A percentile compares a stretch with the other conserved stretches of the same genome.
Conservation (phyloP, 2,329 filamentous ascomycete genomes). For the Fusarium napiforme region DNA sequence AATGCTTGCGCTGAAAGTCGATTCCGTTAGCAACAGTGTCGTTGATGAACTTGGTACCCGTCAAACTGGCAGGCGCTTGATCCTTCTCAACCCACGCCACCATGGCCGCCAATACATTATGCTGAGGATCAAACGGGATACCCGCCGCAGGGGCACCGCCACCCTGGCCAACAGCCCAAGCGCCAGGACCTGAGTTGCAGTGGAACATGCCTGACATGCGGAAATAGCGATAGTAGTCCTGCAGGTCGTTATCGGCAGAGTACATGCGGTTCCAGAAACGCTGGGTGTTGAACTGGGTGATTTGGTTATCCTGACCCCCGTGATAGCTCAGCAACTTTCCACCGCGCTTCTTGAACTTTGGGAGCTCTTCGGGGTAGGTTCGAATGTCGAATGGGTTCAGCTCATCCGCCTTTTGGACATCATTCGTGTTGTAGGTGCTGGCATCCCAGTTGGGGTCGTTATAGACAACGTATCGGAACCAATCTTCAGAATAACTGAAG, state of each 20-base stretch:
- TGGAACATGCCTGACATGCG: slow-evolving; percentile 63
- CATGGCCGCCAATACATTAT: slow-evolving; percentile 60
- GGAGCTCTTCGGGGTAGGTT: background rate
- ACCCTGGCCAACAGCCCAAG: slow-evolving; percentile 47
- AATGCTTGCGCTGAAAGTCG: slow-evolving; percentile 23
- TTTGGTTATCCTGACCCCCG: slow-evolving; percentile 28
- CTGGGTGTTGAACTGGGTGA: slow-evolving; percentile 34
- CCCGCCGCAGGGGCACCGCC: slow-evolving; percentile 32
- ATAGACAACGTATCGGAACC: slow-evolving; percentile 24
- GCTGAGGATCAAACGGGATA: slow-evolving; percentile 45
- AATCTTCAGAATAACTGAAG: slow-evolving; percentile 22
- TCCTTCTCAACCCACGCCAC: slow-evolving; percentile 61
- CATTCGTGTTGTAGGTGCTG: slow-evolving; percentile 1
- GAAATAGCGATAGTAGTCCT: slow-evolving; percentile 64
- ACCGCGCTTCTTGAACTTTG: slow-evolving; percentile 22
- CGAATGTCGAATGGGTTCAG: slow-evolving; percentile 23
- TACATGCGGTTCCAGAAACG: slow-evolving; percentile 40
- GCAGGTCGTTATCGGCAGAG: slow-evolving; percentile 47
- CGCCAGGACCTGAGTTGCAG: slow-evolving; percentile 59
- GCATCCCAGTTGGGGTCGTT: slow-evolving; percentile 15
- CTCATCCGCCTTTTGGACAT: slow-evolving; percentile 1
- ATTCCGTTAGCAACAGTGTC: background rate
- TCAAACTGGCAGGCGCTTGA: slow-evolving; percentile 53
- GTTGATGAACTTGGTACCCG: slow-evolving; percentile 48
- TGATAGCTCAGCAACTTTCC: slow-evolving; percentile 25